phyloP scores from a whole-genome alignment of 2,329 filamentous ascomycete species.

The Nemania diffusa region DNA sequence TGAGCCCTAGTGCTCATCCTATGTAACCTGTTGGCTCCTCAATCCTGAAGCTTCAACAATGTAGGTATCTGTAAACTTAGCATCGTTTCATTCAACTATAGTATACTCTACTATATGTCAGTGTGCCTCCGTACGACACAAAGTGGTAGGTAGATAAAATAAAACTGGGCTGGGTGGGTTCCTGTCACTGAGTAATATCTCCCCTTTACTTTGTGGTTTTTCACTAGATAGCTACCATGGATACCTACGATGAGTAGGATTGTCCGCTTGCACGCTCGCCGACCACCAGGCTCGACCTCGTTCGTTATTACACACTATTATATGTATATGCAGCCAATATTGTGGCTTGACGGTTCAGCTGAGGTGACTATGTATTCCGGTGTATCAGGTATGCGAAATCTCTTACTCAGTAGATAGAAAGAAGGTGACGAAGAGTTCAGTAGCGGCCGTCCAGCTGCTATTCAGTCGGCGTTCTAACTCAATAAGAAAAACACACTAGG shows the following conservation, averaged over 20 bases:
- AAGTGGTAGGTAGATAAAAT: background rate
- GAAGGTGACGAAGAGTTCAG: background rate
- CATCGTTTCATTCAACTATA: conserved; percentile 11
- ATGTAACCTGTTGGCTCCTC: conserved; percentile 5
- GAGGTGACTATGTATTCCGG: background rate
- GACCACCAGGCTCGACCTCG: conserved; percentile 5
- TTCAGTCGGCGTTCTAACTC: background rate
- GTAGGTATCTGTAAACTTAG: conserved; percentile 23
- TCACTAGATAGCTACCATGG: background rate
- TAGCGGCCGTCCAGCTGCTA: background rate
- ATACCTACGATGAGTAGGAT: background rate
- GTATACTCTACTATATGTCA: background rate
- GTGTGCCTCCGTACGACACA: background rate
- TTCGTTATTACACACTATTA: conserved; percentile 4
- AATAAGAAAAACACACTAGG: background rate
- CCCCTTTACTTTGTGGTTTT: background rate
- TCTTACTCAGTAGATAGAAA: background rate
- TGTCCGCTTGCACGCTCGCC: conserved; percentile 18
- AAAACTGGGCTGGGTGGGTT: background rate
- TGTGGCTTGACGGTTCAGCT: conserved; percentile 30
- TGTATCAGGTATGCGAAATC: background rate
- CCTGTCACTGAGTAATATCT: background rate
- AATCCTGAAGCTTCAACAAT: conserved; percentile 15
- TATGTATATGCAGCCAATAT: conserved; percentile 29
- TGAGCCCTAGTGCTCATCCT: conserved; percentile 1